Base-by-base conservation (phyloP, 805 yeast genomes). In the Lachancea mirantina region DNA sequence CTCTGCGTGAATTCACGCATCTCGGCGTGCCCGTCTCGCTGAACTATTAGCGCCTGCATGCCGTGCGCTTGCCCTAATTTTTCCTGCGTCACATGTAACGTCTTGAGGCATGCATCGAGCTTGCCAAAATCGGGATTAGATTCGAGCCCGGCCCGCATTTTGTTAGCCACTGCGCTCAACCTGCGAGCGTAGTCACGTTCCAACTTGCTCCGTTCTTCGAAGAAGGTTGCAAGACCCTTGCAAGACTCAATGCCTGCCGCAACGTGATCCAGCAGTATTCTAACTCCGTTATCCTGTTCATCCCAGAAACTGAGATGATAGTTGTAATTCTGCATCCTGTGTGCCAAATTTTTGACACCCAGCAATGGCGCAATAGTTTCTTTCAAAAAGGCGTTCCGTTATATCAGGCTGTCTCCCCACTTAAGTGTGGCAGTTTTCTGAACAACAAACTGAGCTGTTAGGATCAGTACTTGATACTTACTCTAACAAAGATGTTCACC, bases 261-360 rank as follows among this genome's bases (percentile, higher is more conserved):
- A 1, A 55, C 41, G 28, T 57, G 62, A 16, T 43, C 40, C 19
- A 55, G 38, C 15, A 57, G 33, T 8, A 53, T 38, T 26, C 43
- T 45, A 16, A 49, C 57, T 9, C 61, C 62, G 5, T 49, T 46
- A 27, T 55, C 59, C 18, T 50, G 43, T 17, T 56, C 56, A 38
- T 57, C 62, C 60, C 62, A 57, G 27, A 57, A 57, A 32, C 59
- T 54, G 11, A 49, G 41, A 34, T 49, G 48, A 30, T 40, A 57
- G 32, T 49, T 51, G 35, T 51, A 57, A 20, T 36, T 42, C 7
- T 34, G 38, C 10, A 38, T 18, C 41, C 34, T 38, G 6, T n/a
- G n/a, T 15, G n/a, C 17, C n/a, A 18, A 26, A 14, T 14, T 16
- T 16, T 5, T n/a, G n/a, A n/a, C n/a, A n/a, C n/a, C n/a, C n/a